Evolutionary conservation across 2,329 filamentous ascomycete genomes (phyloP), one percentile per base, ranked within the genome.

Genomic region (Fusarium sp.): DNA sequence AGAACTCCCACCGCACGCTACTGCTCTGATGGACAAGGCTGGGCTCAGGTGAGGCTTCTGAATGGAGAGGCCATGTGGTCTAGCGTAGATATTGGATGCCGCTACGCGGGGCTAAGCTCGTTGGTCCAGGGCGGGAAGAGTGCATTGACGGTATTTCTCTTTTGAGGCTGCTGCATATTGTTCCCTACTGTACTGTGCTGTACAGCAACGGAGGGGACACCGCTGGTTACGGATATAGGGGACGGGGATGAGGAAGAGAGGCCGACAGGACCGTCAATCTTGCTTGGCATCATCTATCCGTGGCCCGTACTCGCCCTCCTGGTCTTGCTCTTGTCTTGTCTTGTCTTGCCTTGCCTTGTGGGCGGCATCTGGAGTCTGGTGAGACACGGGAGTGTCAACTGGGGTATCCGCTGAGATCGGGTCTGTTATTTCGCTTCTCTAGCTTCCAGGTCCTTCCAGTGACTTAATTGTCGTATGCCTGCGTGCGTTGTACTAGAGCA

Each of bases 321-420:
- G 45, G 33, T 13, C 53, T 29, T n/a, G 35, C 22, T 72, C 71
- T 70, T 45, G 62, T 49, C 49, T 76, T 71, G 72, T 68, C 72
- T 74, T 76, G 71, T 59, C 68, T 67, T 36, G 63, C 38, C 60
- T 76, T 69, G 74, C 72, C 75, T 75, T 76, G 73, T 73, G 66
- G 53, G 65, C 70, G 65, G 63, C 65, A 70, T 68, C 62, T 49
- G 64, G 57, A 58, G 62, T 36, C 46, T 74, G 67, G 75, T 77
- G 75, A 77, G 75, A 77, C 75, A 77, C 75, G 75, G 75, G 75
- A 77, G 75, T 77, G 75, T 77, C 75, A 77, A 75, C 75, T 42
- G 67, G 74, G 75, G 68, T 75, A 63, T 38, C 46, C 31, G 39
- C 33, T 69, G 49, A 77, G 70, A 77, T 77, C 74, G 62, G 61